Evolutionary conservation across 768 basidiomycete species (phyloP), one percentile per base, ranked within the genome.

Genomic region (Boletus coccyginus): DNA sequence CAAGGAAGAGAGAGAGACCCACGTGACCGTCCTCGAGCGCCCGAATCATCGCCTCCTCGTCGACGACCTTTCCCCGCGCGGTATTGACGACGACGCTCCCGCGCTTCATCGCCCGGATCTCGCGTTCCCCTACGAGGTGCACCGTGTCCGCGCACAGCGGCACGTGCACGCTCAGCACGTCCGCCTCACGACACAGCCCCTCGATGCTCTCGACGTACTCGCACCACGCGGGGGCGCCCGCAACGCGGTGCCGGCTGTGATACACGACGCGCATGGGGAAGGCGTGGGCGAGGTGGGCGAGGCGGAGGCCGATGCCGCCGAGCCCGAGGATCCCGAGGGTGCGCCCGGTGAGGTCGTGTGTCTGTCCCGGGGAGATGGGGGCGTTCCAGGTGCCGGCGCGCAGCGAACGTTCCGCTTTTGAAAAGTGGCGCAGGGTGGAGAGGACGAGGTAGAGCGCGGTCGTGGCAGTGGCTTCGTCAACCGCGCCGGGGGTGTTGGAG

Each of bases 231-330:
- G 91, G 89, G 0, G 83, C 85, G 44, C 82, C 73, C 7, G 75
- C 67, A 32, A 76, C 80, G 43, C 78, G 81, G 59, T 78, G 78
- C 40, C 90, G 77, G 35, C 80, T 86, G 73, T 92, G 80, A 72
- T 96, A 97, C 46, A 95, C 77, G 50, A 96, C 76, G 48, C 88
- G 87, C 94, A 97, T 94, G 12, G 88, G 90, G 75, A 97, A 92
- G 1, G 86, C 85, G 52, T 85, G 85, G 0, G 79, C 85, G 50
- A 92, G 79, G 62, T 88, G 80, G 0, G 87, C 88, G 32, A 90
- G 74, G 21, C 84, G 84, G 55, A 81, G 66, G 0, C 90, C 89
- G 63, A 92, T 91, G 0, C 91, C 89, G 17, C 89, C 88, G 0
- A 90, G 78, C 1, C 89, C 89, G 9, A 91, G 78, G 58, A 92